Evolutionary conservation across 352 stramenopile species (phyloP), one percentile per base, ranked within the genome.

Genomic region (Globisporangium paddicum): DNA sequence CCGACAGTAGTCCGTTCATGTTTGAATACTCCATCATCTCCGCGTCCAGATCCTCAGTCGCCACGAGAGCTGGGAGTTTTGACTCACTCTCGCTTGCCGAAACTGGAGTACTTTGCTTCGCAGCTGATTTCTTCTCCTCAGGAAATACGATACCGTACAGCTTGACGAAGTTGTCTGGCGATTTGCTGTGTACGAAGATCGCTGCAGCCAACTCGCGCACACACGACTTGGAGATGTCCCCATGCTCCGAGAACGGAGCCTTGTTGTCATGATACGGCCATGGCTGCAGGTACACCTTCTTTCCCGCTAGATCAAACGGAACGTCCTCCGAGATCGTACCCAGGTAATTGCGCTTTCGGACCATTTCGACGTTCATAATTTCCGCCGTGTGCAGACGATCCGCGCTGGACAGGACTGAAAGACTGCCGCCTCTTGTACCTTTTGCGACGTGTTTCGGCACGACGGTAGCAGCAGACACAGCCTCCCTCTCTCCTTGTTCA

Each of bases 251-350:
- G 42, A 84, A 85, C 38, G 85, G 69, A 1, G 70, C 37, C 25
- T 83, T 66, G 35, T 81, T 68, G 53, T 92, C 79, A 13, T 82
- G 79, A 35, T 90, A 90, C 11, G 86, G 82, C 83, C 83, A 95
- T 13, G 80, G 78, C 61, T 93, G 78, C 30, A 95, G 46, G 62
- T 90, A 92, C 23, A 95, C 68, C 1, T 69, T 56, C 21, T 75
- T 67, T 0, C 71, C 79, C 49, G 71, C 78, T 8, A 93, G 38
- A 46, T 88, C 76, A 6, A 79, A 65, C 13, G 45, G 54, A 41
- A 72, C 51, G 13, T 75, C 61, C 7, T 57, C 53, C 13, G 69
- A 75, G 13, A 93, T 68, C 0, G 58, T 48, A 0, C 77, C 86
- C 26, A 93, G 53, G 25, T 79, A 92, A 1, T 67, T 64, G 37